Evolutionary conservation across 2,329 filamentous ascomycete species (phyloP).

Genomic region (Cercospora citrullina): DNA sequence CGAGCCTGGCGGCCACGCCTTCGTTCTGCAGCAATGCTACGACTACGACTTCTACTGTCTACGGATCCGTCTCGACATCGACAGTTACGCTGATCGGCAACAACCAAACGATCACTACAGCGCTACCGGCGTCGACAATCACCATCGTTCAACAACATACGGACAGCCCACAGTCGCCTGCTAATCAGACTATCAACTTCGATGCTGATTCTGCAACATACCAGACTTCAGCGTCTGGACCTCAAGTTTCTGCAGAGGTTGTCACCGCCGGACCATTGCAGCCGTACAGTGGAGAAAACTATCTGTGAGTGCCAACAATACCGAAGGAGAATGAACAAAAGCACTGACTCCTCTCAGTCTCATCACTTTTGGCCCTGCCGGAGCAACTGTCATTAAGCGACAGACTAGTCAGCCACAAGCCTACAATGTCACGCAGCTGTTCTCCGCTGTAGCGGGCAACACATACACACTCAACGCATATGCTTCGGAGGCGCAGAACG

Average conservation of each 20-base stretch:
- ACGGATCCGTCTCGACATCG: not conserved
- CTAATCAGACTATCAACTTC: constrained; percentile 1
- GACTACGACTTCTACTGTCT: not conserved
- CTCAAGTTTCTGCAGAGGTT: constrained; percentile 9
- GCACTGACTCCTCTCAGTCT: not conserved
- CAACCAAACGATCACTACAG: constrained; percentile 6
- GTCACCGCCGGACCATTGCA: constrained; percentile 3
- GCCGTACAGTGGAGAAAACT: constrained; percentile 14
- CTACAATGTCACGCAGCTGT: constrained; percentile 21
- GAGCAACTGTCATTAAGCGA: not conserved
- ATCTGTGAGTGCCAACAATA: not conserved
- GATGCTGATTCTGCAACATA: constrained; percentile 3
- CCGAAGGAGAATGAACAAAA: not conserved
- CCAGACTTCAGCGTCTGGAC: not conserved
- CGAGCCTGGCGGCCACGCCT: not conserved
- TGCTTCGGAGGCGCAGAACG: constrained; percentile 13
- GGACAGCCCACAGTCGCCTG: not conserved
- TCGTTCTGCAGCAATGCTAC: constrained; percentile 9
- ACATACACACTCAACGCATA: constrained; percentile 14
- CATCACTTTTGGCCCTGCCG: constrained; percentile 7
- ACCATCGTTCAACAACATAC: constrained; percentile 3
- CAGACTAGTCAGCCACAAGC: not conserved
- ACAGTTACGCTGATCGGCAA: not conserved
- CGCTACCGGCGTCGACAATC: not conserved
- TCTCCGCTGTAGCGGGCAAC: constrained; percentile 6